Evolutionary conservation across 805 yeast genomes (phyloP).

Genomic region (Grigorovia yakushimaensis): DNA sequence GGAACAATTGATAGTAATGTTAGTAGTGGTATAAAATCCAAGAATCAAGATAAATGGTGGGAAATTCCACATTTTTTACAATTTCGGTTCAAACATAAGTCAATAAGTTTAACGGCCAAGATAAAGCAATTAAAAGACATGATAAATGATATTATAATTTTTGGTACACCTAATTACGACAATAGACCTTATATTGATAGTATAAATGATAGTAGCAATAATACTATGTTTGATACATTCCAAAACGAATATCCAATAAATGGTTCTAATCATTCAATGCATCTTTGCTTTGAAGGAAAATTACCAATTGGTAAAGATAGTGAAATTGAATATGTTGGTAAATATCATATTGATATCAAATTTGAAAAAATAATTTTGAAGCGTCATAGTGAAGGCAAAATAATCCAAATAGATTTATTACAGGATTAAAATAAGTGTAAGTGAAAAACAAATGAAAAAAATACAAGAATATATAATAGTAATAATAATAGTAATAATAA

Average conservation of each 20-base stretch:
- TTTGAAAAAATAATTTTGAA: constrained; percentile 23
- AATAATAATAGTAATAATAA: too few species aligned
- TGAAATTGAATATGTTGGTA: constrained; percentile 22
- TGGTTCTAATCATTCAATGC: constrained; percentile 12
- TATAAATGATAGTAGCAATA: neutral
- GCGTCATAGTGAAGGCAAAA: constrained; percentile 19
- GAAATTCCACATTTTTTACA: neutral
- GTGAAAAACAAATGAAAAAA: neutral
- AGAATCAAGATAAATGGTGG: neutral
- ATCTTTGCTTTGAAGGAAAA: constrained; percentile 26
- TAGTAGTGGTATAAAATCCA: neutral
- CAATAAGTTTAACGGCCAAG: neutral
- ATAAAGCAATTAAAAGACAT: neutral
- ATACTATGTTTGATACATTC: neutral
- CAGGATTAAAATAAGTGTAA: neutral
- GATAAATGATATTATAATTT: neutral
- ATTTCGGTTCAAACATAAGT: neutral
- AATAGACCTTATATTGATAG: neutral
- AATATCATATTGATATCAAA: constrained; percentile 24
- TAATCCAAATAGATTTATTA: constrained; percentile 19
- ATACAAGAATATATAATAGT: too few species aligned
- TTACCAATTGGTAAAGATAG: constrained; percentile 16
- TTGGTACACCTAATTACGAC: neutral
- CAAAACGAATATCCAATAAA: neutral
- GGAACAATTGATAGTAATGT: constrained; percentile 19